phyloP scores from a whole-genome alignment of 78 protist genomes.

The Carpediemonas membranifera region DNA sequence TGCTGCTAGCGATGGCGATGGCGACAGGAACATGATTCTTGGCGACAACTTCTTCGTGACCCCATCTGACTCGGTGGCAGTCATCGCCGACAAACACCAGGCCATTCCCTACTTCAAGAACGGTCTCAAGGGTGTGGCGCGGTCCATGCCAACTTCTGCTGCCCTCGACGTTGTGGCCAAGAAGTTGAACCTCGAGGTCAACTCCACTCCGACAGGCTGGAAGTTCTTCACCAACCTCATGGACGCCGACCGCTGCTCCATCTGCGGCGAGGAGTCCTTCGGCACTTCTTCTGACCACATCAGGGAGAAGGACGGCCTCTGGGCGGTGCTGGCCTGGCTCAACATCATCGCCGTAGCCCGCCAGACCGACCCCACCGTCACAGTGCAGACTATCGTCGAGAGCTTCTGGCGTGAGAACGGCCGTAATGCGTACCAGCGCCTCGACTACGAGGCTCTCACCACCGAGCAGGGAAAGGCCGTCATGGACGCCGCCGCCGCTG shows the following conservation, averaged over 20 bases:
- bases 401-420: constrained; percentile 7
- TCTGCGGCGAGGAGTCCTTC: constrained; percentile 52
- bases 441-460: constrained; percentile 74
- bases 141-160: constrained; percentile 84
- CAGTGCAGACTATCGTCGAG: background rate
- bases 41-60: constrained; percentile 75
- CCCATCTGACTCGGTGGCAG: constrained; percentile 90
- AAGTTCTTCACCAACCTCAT: constrained; percentile 91
- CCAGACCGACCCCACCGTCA: background rate
- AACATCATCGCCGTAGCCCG: constrained; percentile 25
- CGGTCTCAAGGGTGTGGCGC: constrained; percentile 75
- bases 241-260: constrained; percentile 50
- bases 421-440: background rate
- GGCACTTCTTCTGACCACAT: constrained; percentile 88
- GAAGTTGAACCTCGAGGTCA: constrained; percentile 1
- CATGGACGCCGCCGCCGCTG: constrained; percentile 3
- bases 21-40: constrained; percentile 87
- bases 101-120: constrained; percentile 57
- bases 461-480: constrained; percentile 19
- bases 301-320: constrained; percentile 94
- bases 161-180: constrained; percentile 61
- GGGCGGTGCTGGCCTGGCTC: constrained; percentile 79
- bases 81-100: constrained; percentile 65
- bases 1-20: constrained; percentile 92
- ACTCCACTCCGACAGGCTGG: constrained; percentile 84